Evolutionary conservation across 2,329 filamentous ascomycete species (phyloP).

Genomic region (Xenosphaeropsis pyriputrescens): DNA sequence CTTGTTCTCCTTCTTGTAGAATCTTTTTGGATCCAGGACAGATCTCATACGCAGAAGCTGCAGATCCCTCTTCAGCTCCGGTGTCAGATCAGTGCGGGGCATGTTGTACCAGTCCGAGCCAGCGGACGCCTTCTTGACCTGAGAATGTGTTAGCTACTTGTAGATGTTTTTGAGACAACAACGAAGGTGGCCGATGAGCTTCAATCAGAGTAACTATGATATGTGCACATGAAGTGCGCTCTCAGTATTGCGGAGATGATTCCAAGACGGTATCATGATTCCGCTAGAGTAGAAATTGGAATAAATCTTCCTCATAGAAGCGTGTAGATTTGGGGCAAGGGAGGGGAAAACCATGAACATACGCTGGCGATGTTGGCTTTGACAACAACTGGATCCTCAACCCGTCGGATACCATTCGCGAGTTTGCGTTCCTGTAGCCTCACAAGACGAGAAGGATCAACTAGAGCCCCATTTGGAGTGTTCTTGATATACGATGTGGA

Average conservation of each 20-base stretch:
- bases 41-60: slow-evolving; percentile 82
- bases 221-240: slow-evolving; percentile 19
- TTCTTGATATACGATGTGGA: slow-evolving; percentile 38
- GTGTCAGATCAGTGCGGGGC: slow-evolving; percentile 69
- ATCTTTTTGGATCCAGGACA: slow-evolving; percentile 75
- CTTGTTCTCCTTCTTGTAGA: slow-evolving; percentile 75
- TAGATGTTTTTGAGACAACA: neutral
- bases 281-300: slow-evolving; percentile 60
- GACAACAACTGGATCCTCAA: slow-evolving; percentile 34
- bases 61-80: slow-evolving; percentile 76
- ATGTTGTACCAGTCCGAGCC: slow-evolving; percentile 80
- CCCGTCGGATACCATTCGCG: slow-evolving; percentile 31
- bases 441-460: slow-evolving; percentile 35
- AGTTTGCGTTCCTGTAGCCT: slow-evolving; percentile 28
- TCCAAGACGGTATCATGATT: slow-evolving; percentile 66
- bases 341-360: slow-evolving; percentile 2
- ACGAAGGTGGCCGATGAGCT: too few species aligned
- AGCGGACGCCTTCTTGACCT: slow-evolving; percentile 42
- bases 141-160: slow-evolving; percentile 8
- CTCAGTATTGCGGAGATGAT: slow-evolving; percentile 56
- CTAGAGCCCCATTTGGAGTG: slow-evolving; percentile 32
- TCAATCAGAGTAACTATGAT: slow-evolving; percentile 62
- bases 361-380: slow-evolving; percentile 28
- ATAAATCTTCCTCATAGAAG: slow-evolving; percentile 65
- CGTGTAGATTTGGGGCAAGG: slow-evolving; percentile 1